phyloP scores from a whole-genome alignment of 1,284 basidiomycete genomes.

The Cerrena zonata region DNA sequence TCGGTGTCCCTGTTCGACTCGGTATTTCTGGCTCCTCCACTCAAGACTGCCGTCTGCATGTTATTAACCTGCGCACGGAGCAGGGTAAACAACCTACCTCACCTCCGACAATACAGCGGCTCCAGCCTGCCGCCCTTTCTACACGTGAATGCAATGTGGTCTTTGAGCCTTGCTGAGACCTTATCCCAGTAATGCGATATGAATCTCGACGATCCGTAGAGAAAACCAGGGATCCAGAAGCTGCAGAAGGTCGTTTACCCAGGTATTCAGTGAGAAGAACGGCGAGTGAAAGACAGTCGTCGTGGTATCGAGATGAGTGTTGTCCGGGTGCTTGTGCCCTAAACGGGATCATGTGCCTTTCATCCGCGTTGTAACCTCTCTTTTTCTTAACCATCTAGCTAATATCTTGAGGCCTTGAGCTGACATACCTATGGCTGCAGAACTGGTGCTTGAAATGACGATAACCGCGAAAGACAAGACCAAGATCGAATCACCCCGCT shows the following conservation, averaged over 20 bases:
- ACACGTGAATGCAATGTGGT: slow-evolving; percentile 15
- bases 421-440: too few relatives aligned
- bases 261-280: too few relatives aligned
- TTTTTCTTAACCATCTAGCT: background rate
- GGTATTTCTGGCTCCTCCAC: background rate
- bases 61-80: background rate
- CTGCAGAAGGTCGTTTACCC: too few relatives aligned
- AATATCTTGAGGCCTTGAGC: too few relatives aligned
- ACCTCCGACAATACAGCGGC: slow-evolving; percentile 14
- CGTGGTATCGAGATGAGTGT: too few relatives aligned
- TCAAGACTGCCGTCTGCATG: background rate
- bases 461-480: too few relatives aligned
- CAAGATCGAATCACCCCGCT: too few relatives aligned
- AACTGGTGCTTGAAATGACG: too few relatives aligned
- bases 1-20: background rate
- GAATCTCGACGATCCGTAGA: background rate
- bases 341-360: background rate
- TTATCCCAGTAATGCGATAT: background rate
- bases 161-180: background rate
- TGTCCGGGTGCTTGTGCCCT: background rate
- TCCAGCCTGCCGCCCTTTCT: slow-evolving; percentile 6
- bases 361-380: background rate
- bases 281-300: too few relatives aligned
- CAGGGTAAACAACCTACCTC: background rate
- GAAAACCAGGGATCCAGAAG: background rate